These are phyloP conservation scores for Suhomyces kunorum DNA, from an alignment of 1,139 yeast species.

Conservation along the genomic window DNA sequence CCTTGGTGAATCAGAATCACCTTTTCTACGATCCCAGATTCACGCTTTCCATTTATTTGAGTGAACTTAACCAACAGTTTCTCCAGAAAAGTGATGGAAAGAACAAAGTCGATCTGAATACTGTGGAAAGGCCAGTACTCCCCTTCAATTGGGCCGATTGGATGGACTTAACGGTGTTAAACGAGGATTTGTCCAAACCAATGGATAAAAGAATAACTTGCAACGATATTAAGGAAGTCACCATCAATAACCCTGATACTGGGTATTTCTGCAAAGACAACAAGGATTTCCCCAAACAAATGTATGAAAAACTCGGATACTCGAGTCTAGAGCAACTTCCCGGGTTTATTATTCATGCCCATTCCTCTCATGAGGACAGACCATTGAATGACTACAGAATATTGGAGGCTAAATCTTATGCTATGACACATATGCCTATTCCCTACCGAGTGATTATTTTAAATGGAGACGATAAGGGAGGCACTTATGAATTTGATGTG, in stretches of 20 bases:
- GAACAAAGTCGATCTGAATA: constrained; percentile 4
- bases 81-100: constrained; percentile 9
- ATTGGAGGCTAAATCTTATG: constrained; percentile 20
- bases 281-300: constrained; percentile 9
- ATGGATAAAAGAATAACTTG: constrained; percentile 15
- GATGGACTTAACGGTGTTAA: constrained; percentile 18
- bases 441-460: constrained; percentile 35
- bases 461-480: constrained; percentile 25
- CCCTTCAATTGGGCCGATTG: constrained; percentile 27
- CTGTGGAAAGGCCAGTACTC: constrained; percentile 9
- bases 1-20: constrained; percentile 20
- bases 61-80: constrained; percentile 19
- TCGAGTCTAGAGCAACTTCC: constrained; percentile 18
- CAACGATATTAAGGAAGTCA: constrained; percentile 17
- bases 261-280: constrained; percentile 19
- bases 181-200: constrained; percentile 14
- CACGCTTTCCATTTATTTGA: constrained; percentile 18
- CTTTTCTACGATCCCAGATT: constrained; percentile 22
- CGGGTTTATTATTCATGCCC: constrained; percentile 21
- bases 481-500: constrained; percentile 36
- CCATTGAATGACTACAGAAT: constrained; percentile 18
- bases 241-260: constrained; percentile 18
- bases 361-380: constrained; percentile 23
- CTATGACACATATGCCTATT: constrained; percentile 30
- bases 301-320: constrained; percentile 16